These are phyloP conservation scores for Colletotrichum sp. DNA, from an alignment of 2,329 filamentous ascomycete genomes.

Conservation along the genomic window DNA sequence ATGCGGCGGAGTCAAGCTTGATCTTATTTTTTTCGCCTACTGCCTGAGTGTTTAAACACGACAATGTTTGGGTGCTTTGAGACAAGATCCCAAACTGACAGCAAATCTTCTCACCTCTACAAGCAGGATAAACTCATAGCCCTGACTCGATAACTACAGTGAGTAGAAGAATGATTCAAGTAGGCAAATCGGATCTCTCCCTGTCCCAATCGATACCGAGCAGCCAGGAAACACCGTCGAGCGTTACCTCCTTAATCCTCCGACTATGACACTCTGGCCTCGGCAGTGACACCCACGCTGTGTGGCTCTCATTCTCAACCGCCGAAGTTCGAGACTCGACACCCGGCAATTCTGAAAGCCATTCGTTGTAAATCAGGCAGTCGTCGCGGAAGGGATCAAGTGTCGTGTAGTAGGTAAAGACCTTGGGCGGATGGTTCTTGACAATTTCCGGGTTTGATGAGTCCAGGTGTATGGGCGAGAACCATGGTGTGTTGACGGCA, in stretches of 20 bases:
- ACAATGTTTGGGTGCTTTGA: not conserved
- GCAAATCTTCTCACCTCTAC: not conserved
- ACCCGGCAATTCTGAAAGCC: not conserved
- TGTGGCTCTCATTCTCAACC: not conserved
- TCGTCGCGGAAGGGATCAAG: not conserved
- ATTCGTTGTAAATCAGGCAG: not conserved
- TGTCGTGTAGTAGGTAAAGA: not conserved
- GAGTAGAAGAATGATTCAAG: accelerated
- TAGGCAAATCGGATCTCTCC: not conserved
- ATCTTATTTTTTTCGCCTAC: not conserved
- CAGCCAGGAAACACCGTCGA: not conserved
- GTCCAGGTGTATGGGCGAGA: not conserved
- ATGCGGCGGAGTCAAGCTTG: accelerated
- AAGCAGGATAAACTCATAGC: accelerated
- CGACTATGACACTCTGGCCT: not conserved
- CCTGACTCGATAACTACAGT: not conserved
- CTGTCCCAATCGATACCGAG: not conserved
- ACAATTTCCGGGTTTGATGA: not conserved
- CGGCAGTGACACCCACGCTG: not conserved
- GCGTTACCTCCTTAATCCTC: not conserved
- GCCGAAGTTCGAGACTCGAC: not conserved
- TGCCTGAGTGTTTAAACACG: not conserved
- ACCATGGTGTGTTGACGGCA: not conserved
- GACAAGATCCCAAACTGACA: not conserved
- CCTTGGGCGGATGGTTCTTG: not conserved